Conservation (phyloP, 169 alveolate genomes). For the Eimeria mitis region DNA sequence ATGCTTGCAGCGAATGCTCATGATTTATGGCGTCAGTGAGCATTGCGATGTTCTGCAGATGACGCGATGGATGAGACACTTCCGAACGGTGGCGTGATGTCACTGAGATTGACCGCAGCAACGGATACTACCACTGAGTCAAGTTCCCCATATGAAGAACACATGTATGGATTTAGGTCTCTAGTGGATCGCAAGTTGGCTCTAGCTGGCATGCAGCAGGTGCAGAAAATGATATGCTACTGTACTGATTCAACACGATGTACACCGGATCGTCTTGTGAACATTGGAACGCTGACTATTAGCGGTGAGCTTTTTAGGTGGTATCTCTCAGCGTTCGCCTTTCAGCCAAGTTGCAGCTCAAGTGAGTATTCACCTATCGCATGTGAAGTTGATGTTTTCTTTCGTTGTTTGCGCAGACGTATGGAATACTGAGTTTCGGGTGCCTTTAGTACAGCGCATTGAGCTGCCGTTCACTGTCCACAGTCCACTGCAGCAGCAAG, state of each 20-base stretch:
- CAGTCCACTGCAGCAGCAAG: slow-evolving; percentile 32
- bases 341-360: background rate
- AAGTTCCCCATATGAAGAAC: background rate
- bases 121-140: background rate
- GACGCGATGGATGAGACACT: slow-evolving; percentile 1
- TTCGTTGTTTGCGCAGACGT: slow-evolving; percentile 46
- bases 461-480: slow-evolving; percentile 28
- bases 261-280: slow-evolving; percentile 41
- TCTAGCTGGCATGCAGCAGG: background rate
- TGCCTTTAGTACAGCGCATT: slow-evolving; percentile 1
- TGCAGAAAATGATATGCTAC: slow-evolving; percentile 60
- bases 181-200: slow-evolving; percentile 33
- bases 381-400: background rate
- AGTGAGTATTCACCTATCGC: background rate
- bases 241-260: slow-evolving; percentile 64
- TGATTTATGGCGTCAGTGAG: background rate
- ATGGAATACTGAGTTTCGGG: slow-evolving; percentile 44
- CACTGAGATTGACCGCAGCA: background rate
- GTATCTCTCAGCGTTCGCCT: background rate
- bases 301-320: slow-evolving; percentile 20
- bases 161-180: slow-evolving; percentile 8
- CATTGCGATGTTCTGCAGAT: background rate
- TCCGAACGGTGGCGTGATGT: slow-evolving; percentile 44
- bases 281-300: slow-evolving; percentile 40
- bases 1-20: background rate